phyloP scores from a whole-genome alignment of 371 early-diverging fungal genomes.

The Circinella umbellata region DNA sequence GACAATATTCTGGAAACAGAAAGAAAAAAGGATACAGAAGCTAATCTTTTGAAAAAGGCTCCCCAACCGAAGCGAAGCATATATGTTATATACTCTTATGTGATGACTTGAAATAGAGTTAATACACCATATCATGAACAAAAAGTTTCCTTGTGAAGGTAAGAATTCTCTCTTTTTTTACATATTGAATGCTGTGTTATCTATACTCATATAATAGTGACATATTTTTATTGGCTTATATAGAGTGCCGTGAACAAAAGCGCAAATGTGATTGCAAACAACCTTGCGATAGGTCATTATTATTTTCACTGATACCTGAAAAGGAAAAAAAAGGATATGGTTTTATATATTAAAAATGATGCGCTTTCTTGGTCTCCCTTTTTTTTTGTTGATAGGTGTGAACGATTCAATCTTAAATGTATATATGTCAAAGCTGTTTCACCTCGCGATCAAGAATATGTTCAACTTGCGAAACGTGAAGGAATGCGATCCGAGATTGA shows the following conservation, averaged over 20 bases:
- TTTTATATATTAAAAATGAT: too few species aligned
- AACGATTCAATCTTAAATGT: conserved; percentile 30
- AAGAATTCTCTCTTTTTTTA: neutral
- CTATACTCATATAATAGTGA: too few species aligned
- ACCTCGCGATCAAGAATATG: conserved; percentile 38
- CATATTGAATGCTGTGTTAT: neutral
- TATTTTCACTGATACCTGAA: neutral
- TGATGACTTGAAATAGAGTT: neutral
- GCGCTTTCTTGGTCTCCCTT: too few species aligned
- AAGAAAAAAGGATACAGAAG: neutral
- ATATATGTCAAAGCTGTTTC: conserved; percentile 29
- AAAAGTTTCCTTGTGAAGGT: conserved; percentile 25
- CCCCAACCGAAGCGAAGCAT: too few species aligned
- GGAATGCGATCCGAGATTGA: conserved; percentile 23
- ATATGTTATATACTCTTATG: neutral
- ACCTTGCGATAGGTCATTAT: conserved; percentile 41
- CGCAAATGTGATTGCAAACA: conserved; percentile 34
- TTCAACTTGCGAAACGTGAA: conserved; percentile 24
- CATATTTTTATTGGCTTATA: too few species aligned
- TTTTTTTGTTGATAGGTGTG: conserved; percentile 25
- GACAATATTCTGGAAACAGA: neutral
- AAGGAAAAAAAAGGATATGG: too few species aligned
- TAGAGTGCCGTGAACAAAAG: conserved; percentile 48
- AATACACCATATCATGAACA: conserved; percentile 5
- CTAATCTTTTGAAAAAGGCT: too few species aligned